Conservation (phyloP, 78 protist genomes). For the Protostelium mycophagum region DNA sequence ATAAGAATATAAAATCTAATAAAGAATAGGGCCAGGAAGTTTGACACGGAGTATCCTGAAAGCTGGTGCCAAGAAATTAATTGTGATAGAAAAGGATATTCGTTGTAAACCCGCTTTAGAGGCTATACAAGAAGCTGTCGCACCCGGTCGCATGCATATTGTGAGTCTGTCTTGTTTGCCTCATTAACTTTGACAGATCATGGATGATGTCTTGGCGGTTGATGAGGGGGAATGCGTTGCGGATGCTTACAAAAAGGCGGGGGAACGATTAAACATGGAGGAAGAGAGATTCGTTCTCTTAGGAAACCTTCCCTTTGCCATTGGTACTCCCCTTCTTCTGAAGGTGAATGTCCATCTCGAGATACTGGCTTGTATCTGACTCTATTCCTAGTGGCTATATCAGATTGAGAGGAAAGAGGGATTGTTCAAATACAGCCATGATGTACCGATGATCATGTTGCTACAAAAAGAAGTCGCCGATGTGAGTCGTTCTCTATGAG, state of each 20-base stretch:
- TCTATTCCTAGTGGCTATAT: slow-evolving; percentile 45
- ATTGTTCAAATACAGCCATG: slow-evolving; percentile 21
- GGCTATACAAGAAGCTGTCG: slow-evolving; percentile 43
- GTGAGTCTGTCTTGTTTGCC: no score
- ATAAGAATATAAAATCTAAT: background rate
- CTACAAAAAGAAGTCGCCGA: slow-evolving; percentile 66
- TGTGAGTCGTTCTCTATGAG: background rate
- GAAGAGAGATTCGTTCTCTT: slow-evolving; percentile 16
- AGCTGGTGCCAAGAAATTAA: slow-evolving; percentile 20
- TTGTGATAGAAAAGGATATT: slow-evolving; percentile 67
- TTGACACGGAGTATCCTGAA: slow-evolving; percentile 53
- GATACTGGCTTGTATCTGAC: no score
- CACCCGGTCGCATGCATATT: slow-evolving; percentile 18
- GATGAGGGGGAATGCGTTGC: slow-evolving; percentile 15
- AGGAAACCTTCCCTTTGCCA: slow-evolving; percentile 71
- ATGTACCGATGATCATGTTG: slow-evolving; percentile 52
- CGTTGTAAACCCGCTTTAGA: slow-evolving; percentile 56
- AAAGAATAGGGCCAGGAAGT: slow-evolving; percentile 65
- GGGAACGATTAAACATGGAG: background rate
- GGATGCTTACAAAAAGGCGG: background rate
- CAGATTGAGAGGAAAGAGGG: slow-evolving; percentile 38
- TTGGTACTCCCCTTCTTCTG: slow-evolving; percentile 65
- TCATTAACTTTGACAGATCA: no score
- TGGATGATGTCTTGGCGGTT: slow-evolving; percentile 49
- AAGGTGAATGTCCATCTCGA: no score